Base-by-base conservation (phyloP, 768 basidiomycete genomes). In the Pseudohyphozyma bogoriensis region DNA sequence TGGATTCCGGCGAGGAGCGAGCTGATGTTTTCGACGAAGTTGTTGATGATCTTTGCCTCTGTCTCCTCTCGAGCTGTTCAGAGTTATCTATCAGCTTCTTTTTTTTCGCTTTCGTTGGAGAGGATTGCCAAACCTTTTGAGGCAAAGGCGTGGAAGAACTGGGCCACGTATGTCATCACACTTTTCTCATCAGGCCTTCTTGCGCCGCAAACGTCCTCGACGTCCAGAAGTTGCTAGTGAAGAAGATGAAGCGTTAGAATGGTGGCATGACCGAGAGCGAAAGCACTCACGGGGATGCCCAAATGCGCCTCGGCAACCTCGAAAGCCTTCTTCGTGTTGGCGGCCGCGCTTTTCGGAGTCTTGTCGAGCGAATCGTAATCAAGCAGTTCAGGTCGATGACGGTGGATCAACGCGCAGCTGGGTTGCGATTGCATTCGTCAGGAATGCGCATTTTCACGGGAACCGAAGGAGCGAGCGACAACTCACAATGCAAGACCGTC, bases 151-250 rank as follows among this genome's bases (percentile, higher is more conserved):
- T 97, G 95, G 79, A 99, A 99, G 75, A 81, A 97, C 68, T 88
- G 88, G 36, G 95, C 95, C 49, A 99, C 86, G 67, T 96, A 97
- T 7, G 91, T 96, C 89, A 96, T 96, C 15, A 96, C 88, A 73
- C 87, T 89, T 39, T 90, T 84, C 75, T 99, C 95, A 73, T 99
- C 95, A 0, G 93, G 93, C 50, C 80, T 81, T n/a, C 77, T 77
- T 0, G 84, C 82, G 70, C 91, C 89, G 67, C 89, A 92, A 33
- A 99, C 74, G 77, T 99, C 95, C 56, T 89, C 85, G 0, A 97
- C 93, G 79, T 99, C 95, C 24, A 99, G 81, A 6, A 99, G 77
- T 85, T 87, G 89, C 89, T 95, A 55, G 13, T 2, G 2, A 40
- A 13, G 11, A 22, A 39, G 16, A 46, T 15, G n/a, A n/a, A n/a